phyloP scores from a whole-genome alignment of 805 yeast genomes.

The Zygotorulaspora sp. region DNA sequence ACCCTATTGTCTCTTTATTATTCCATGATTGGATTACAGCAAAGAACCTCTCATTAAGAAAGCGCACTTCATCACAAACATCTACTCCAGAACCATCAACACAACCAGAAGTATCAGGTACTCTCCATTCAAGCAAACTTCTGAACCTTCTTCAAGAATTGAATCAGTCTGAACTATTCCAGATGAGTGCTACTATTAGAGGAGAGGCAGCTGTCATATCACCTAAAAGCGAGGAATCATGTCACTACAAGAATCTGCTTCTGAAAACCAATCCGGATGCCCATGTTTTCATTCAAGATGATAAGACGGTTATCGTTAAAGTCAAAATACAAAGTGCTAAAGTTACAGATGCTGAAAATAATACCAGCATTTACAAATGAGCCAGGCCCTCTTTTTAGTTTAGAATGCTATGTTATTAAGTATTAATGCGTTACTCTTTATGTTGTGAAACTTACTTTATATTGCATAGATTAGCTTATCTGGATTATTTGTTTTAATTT shows the following conservation, averaged over 20 bases:
- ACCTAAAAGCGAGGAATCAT: slow-evolving; percentile 45
- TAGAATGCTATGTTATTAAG: slow-evolving; percentile 2
- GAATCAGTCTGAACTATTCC: slow-evolving; percentile 74
- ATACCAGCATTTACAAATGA: slow-evolving; percentile 37
- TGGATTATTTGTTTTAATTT: slow-evolving; percentile 42
- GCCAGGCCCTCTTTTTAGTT: not conserved
- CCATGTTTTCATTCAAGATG: slow-evolving; percentile 58
- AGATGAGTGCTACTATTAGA: slow-evolving; percentile 74
- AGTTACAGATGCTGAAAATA: slow-evolving; percentile 74
- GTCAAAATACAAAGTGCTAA: slow-evolving; percentile 64
- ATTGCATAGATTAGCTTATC: not conserved
- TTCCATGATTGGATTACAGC: slow-evolving; percentile 89
- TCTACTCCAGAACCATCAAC: slow-evolving; percentile 29
- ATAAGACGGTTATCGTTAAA: slow-evolving; percentile 60
- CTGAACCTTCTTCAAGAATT: slow-evolving; percentile 63
- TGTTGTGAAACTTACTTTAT: slow-evolving; percentile 1
- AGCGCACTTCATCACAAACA: slow-evolving; percentile 27
- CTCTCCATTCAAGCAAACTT: slow-evolving; percentile 40
- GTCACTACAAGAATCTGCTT: slow-evolving; percentile 58
- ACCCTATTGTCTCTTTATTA: slow-evolving; percentile 75
- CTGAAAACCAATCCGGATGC: slow-evolving; percentile 66
- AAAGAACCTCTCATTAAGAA: slow-evolving; percentile 37
- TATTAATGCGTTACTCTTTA: slow-evolving; percentile 5
- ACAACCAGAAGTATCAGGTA: slow-evolving; percentile 22
- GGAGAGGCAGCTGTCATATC: slow-evolving; percentile 62